Conservation (phyloP, 2,329 filamentous ascomycete genomes). For the Colletotrichum camelliae region DNA sequence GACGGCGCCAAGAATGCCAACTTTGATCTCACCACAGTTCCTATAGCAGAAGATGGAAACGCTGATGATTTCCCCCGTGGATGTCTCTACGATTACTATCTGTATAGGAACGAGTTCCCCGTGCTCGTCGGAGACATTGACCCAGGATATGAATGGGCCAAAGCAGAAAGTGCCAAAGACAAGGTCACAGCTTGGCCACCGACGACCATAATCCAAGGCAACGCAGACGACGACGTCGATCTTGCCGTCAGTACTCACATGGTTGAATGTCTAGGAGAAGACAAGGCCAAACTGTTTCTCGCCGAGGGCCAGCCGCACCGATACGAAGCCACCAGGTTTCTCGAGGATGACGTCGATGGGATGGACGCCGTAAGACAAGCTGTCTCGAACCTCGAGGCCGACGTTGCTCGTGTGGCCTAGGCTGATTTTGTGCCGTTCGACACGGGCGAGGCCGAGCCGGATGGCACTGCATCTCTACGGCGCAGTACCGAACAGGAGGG, state of each 20-base stretch:
- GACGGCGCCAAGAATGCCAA: constrained; percentile 29
- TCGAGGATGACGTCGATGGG: constrained; percentile 32
- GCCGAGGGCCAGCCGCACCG: constrained; percentile 31
- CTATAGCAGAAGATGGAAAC: background rate
- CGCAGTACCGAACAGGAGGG: background rate
- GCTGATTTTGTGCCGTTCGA: background rate
- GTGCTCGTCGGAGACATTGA: constrained; percentile 33
- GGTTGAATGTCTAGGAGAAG: constrained; percentile 27
- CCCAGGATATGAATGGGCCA: constrained; percentile 35
- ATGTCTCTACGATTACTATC: constrained; percentile 38
- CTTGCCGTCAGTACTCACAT: constrained; percentile 32
- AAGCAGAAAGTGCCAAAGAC: background rate
- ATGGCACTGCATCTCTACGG: background rate
- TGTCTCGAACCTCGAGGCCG: constrained; percentile 26
- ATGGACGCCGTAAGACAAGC: constrained; percentile 32
- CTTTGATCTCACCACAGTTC: background rate
- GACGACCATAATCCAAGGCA: constrained; percentile 39
- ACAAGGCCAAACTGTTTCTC: constrained; percentile 31
- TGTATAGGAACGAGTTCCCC: constrained; percentile 34
- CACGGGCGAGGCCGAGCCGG: background rate
- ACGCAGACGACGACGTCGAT: constrained; percentile 32
- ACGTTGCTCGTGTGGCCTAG: background rate
- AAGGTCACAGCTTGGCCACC: constrained; percentile 32
- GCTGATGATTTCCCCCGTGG: constrained; percentile 19
- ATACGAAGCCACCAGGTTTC: constrained; percentile 32